Conservation (phyloP, 116 monocot species). For the Cymodocea nodosa region DNA sequence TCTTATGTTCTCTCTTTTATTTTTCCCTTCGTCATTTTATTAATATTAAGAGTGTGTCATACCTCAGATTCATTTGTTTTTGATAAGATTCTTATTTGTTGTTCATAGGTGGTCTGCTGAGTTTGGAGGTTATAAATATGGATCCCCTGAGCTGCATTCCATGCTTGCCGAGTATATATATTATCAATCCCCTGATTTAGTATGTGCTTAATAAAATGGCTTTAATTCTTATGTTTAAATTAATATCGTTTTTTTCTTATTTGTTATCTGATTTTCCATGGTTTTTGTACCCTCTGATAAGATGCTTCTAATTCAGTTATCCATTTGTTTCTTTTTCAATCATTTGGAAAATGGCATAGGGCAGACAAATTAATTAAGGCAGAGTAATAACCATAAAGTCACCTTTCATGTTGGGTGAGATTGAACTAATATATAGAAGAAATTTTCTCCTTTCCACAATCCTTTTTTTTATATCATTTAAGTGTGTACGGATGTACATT, state of each 20-base stretch:
- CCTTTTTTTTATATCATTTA: too few relatives aligned
- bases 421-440: too few relatives aligned
- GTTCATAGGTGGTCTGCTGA: constrained; percentile 75
- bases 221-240: neutral
- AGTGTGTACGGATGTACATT: too few relatives aligned
- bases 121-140: constrained; percentile 52
- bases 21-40: neutral
- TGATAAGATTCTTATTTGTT: neutral
- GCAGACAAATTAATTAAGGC: neutral
- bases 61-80: neutral
- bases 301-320: neutral
- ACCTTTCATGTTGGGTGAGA: too few relatives aligned
- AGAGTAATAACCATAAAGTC: too few relatives aligned
- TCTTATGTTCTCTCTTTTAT: neutral
- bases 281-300: too few relatives aligned
- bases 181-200: constrained; percentile 87
- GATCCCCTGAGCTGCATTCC: constrained; percentile 68
- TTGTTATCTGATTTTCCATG: neutral
- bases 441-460: too few relatives aligned
- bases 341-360: neutral
- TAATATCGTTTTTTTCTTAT: neutral
- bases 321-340: neutral
- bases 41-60: neutral
- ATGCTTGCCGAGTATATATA: constrained; percentile 95
- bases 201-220: constrained; percentile 15